Conservation (phyloP, 306 rosid genomes). For the Astragalus glycyphyllos region DNA sequence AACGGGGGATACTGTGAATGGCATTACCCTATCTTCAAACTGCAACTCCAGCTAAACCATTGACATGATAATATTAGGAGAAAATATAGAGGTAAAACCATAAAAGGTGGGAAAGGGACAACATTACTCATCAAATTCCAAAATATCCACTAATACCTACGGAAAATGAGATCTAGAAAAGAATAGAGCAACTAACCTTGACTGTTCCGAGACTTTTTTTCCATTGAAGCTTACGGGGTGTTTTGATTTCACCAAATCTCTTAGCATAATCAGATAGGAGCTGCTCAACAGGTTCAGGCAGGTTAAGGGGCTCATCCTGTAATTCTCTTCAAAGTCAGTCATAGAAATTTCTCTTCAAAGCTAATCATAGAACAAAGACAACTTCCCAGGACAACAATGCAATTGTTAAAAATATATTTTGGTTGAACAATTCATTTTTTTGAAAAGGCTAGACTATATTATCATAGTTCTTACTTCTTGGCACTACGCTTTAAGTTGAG, state of each 20-base stretch:
- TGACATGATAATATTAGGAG: constrained; percentile 34
- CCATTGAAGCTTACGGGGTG: constrained; percentile 95
- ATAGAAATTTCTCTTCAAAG: constrained; percentile 33
- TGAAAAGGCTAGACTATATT: constrained; percentile 8
- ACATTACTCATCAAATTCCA: constrained; percentile 15
- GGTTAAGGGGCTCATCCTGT: constrained; percentile 82
- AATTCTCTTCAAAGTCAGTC: constrained; percentile 46
- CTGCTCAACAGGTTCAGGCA: constrained; percentile 75
- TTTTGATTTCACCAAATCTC: constrained; percentile 92
- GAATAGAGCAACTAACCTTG: constrained; percentile 62
- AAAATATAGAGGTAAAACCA: constrained; percentile 26
- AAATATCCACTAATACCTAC: constrained; percentile 2
- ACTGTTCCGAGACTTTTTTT: constrained; percentile 92
- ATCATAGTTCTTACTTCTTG: constrained; percentile 3
- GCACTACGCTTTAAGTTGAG: constrained; percentile 26
- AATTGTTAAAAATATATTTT: constrained; percentile 31
- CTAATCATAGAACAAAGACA: constrained; percentile 39
- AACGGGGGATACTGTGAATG: constrained; percentile 79
- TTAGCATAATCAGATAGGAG: constrained; percentile 86
- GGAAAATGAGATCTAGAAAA: neutral
- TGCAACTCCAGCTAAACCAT: constrained; percentile 82
- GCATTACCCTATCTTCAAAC: constrained; percentile 83
- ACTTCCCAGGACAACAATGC: constrained; percentile 20
- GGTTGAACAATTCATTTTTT: constrained; percentile 23
- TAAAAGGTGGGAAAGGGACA: constrained; percentile 14